Base-by-base conservation (phyloP, 208 protist species). In the Zelonia costaricensis region DNA sequence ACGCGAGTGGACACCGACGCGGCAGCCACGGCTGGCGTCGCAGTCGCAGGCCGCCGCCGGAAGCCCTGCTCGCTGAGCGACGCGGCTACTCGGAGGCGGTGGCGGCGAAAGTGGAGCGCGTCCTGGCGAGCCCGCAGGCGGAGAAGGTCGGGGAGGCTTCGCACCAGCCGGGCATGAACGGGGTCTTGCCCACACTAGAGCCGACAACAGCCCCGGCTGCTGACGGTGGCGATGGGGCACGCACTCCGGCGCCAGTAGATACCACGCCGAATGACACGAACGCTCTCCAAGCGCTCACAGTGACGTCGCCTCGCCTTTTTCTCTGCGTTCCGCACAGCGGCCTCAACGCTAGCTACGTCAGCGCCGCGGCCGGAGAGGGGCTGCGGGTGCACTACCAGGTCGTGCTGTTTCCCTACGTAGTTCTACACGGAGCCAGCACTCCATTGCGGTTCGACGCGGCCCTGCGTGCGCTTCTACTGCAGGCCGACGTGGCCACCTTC, bases 321-420 rank as follows among this genome's bases (percentile, higher is more conserved):
- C n/a, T 62, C 31, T 70, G 63, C 20, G 47, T 70, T 15, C 63
- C 55, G 9, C 1, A 18, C 4, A 3, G 42, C 45, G 18, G 22
- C 22, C 52, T 62, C 48, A 61, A 61, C 18, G 15, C 0, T 0
- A 47, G 39, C 39, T 62, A 70, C 45, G 49, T 40, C 31, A 46
- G 38, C 5, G 39, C 1, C 5, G 22, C 35, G 1, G 25, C 15
- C 0, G 52, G 55, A 27, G 18, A 40, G 12, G 20, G 15, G 18
- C 47, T 62, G 13, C 28, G 13, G 2, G 55, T 57, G 16, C 56
- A 49, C 48, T 70, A 70, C 40, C 63, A 70, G 30, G 49, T 70
- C 33, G 0, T 56, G 1, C 48, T 58, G 18, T 62, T 25, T 9
- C 63, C 63, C 1, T 48, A 70, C 36, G 33, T 70, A 23, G 47